Evolutionary conservation across 2,329 filamentous ascomycete genomes (phyloP).

Genomic region (Cercospora nicotianae): DNA sequence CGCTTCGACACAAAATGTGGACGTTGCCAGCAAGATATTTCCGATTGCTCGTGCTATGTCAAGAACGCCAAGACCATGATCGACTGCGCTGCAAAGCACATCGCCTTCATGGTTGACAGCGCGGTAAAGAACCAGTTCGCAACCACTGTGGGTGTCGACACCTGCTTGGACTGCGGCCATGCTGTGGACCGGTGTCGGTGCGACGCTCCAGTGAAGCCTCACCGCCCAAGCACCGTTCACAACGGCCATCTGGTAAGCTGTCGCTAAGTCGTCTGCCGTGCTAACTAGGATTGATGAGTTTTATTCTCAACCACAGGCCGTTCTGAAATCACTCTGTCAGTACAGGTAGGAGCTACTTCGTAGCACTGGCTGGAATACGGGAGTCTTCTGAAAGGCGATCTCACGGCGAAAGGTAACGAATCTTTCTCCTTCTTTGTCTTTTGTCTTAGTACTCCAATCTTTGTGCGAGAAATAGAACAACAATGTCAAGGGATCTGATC

Average conservation of each 20-base stretch:
- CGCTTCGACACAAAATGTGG: no score
- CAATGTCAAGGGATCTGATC: neutral
- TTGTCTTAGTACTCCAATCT: neutral
- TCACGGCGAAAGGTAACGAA: neutral
- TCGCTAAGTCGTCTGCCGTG: neutral
- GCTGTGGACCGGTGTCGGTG: no score
- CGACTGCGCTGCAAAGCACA: neutral
- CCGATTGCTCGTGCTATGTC: no score
- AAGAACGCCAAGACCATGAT: no score
- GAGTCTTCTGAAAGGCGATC: neutral
- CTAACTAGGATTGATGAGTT: neutral
- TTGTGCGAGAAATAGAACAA: neutral
- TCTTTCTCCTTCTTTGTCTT: neutral
- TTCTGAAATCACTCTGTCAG: neutral
- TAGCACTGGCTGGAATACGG: neutral
- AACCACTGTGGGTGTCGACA: no score
- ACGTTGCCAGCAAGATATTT: no score
- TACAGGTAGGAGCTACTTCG: neutral
- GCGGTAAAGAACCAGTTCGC: neutral
- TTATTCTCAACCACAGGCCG: neutral
- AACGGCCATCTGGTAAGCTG: neutral
- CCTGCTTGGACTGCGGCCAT: no score
- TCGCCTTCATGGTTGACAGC: neutral
- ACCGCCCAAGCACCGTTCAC: no score
- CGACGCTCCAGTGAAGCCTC: no score